Percentiles rank a stretch among this genome's conserved stretches.
Evolutionary conservation across 116 monocot species (phyloP).

Genomic region (Iris pallida): DNA sequence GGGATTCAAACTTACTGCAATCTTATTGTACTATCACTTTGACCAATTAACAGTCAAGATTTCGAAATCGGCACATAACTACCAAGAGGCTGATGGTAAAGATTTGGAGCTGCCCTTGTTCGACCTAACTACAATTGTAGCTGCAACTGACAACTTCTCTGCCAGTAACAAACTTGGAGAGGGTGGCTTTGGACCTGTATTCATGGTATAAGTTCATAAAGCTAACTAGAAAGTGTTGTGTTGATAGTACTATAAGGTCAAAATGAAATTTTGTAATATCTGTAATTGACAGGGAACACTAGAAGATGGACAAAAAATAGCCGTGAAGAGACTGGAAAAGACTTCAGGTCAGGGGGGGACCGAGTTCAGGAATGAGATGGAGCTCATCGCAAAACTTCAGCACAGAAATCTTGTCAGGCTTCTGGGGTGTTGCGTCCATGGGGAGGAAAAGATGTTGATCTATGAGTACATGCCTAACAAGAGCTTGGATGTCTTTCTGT

Average conservation of each 20-base stretch:
- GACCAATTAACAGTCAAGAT: neutral
- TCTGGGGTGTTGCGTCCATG: conserved; percentile 17
- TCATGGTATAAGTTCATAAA: neutral
- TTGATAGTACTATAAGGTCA: neutral
- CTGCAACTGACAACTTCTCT: conserved; percentile 8
- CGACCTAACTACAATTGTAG: conserved; percentile 5
- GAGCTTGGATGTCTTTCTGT: conserved; percentile 17
- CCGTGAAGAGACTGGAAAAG: conserved; percentile 15
- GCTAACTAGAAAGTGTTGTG: neutral
- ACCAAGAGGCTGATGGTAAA: too few relatives aligned
- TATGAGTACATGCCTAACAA: conserved; percentile 22
- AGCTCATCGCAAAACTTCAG: conserved; percentile 21
- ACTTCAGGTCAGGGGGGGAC: conserved; percentile 12
- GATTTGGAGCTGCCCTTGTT: conserved; percentile 9
- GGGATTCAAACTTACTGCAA: too few relatives aligned
- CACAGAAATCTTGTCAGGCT: conserved; percentile 20
- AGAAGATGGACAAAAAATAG: conserved; percentile 9
- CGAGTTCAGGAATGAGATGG: conserved; percentile 20
- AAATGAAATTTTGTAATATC: neutral
- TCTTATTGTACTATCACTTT: neutral
- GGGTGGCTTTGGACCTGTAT: too few relatives aligned
- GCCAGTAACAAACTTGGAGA: conserved; percentile 9
- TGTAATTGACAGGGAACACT: conserved; percentile 6
- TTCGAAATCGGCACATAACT: too few relatives aligned
- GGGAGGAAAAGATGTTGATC: conserved; percentile 13